Base-by-base conservation (phyloP, 768 basidiomycete species). In the Bullera alba region DNA sequence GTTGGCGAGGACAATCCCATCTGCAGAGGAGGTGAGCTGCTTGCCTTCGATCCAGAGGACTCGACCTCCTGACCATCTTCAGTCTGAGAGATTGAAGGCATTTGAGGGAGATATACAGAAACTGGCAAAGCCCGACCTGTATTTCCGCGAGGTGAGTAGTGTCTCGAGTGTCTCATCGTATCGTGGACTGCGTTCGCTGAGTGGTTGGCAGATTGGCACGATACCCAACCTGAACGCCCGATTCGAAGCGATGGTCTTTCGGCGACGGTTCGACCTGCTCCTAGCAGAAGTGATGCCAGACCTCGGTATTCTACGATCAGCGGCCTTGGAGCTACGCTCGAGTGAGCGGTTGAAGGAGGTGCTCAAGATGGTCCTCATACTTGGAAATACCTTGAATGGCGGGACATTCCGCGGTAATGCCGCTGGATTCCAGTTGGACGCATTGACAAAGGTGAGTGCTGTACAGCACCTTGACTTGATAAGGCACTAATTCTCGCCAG, bases 381-480 rank as follows among this genome's bases (percentile, higher is more conserved):
- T 93, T 16, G 91, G 91, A 0, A 96, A 95, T 61, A 79, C 79
- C 0, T 71, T 96, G 56, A 95, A 96, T 67, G 79, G 78, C 1
- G 83, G 85, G 1, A 84, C 80, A 0, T 90, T 87, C 72, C 81
- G 90, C 32, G 91, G 91, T 16, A 79, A 81, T 28, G 91, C 91
- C 14, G 76, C 75, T 3, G 92, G 91, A 1, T 93, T 96, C 73
- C 85, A 83, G 59, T 75, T 96, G 22, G 85, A 87, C 48, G 81
- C 85, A 0, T 72, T 96, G 22, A 69, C 83, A 21, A 90, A 92
- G 83, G 90, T 89, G 46, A 17, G 67, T 48, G 16, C 7, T 34
- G 5, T 22, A 16, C 43, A n/a, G n/a, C 26, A 15, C 17, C 26
- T 14, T n/a, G 21, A 10, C 38, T 39, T 10, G 38, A 19, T n/a